phyloP scores from a whole-genome alignment of 2,329 filamentous ascomycete species.

The Pseudocercospora macadamiae region DNA sequence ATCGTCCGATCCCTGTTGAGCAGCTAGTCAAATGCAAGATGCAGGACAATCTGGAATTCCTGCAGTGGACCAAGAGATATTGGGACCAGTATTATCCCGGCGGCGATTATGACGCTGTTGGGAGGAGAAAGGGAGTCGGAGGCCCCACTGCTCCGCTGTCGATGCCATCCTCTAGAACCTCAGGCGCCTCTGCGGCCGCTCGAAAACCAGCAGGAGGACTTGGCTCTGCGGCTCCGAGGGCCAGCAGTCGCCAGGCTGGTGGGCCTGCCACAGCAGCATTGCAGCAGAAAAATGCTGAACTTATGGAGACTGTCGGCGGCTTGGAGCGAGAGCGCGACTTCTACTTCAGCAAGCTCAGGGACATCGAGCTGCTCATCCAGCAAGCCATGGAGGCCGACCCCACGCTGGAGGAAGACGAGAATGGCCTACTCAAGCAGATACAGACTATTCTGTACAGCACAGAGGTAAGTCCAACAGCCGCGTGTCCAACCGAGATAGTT shows the following conservation, averaged over 20 bases:
- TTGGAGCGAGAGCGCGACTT: conserved; percentile 97
- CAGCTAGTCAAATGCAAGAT: conserved; percentile 96
- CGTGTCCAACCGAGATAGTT: neutral
- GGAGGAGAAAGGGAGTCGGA: conserved; percentile 74
- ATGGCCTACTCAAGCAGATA: conserved; percentile 90
- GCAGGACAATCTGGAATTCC: conserved; percentile 99
- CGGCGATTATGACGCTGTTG: conserved; percentile 91
- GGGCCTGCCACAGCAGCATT: conserved; percentile 69
- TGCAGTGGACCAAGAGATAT: conserved; percentile 95
- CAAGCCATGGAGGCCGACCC: conserved; percentile 90
- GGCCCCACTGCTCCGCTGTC: conserved; percentile 52
- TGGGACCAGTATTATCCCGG: conserved; percentile 99
- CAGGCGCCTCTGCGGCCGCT: conserved; percentile 55
- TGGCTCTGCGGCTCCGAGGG: conserved; percentile 52
- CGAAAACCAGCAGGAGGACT: conserved; percentile 53
- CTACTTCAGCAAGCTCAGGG: conserved; percentile 97
- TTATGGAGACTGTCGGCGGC: conserved; percentile 94
- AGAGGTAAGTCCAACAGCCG: conserved; percentile 58
- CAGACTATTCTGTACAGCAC: conserved; percentile 97
- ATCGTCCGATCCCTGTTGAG: conserved; percentile 87
- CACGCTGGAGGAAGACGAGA: conserved; percentile 90
- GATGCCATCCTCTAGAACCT: conserved; percentile 33
- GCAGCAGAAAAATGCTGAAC: conserved; percentile 79
- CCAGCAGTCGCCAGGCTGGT: conserved; percentile 47
- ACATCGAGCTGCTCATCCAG: conserved; percentile 94